phyloP scores from a whole-genome alignment of 805 yeast species.

The Saccharomycopsis selenospora region DNA sequence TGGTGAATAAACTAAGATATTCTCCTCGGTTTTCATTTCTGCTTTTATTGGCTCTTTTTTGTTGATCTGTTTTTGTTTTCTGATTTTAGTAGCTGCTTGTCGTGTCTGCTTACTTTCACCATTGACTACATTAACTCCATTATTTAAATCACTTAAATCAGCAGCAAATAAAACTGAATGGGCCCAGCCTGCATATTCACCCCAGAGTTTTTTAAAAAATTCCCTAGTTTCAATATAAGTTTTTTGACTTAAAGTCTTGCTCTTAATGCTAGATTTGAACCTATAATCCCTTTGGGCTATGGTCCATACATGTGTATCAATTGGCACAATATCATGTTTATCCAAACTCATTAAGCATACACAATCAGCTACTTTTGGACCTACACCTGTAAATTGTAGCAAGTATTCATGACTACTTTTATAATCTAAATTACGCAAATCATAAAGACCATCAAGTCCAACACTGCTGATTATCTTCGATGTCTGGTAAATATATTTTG shows the following conservation, averaged over 20 bases:
- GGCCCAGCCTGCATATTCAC: constrained; percentile 96
- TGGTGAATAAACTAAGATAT: constrained; percentile 4
- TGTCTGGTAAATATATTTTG: constrained; percentile 76
- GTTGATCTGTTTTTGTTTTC: constrained; percentile 11
- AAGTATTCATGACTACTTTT: constrained; percentile 51
- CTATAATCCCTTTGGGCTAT: constrained; percentile 80
- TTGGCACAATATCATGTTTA: constrained; percentile 82
- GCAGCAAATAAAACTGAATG: constrained; percentile 90
- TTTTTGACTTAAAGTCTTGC: constrained; percentile 41
- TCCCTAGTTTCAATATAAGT: constrained; percentile 50
- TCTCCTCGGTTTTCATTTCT: constrained; percentile 18
- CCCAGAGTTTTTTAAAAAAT: constrained; percentile 68
- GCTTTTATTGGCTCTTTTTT: constrained; percentile 8
- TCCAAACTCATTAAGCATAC: constrained; percentile 87
- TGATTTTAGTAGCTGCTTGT: constrained; percentile 22
- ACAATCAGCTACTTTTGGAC: constrained; percentile 98
- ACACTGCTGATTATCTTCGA: constrained; percentile 44
- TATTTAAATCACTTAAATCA: constrained; percentile 64
- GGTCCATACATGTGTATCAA: constrained; percentile 91
- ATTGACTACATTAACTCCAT: constrained; percentile 44
- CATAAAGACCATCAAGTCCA: constrained; percentile 30
- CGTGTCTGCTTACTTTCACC: constrained; percentile 21
- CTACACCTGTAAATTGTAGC: constrained; percentile 74
- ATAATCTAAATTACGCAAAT: constrained; percentile 41
- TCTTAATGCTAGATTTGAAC: constrained; percentile 33